Evolutionary conservation across 768 basidiomycete genomes (phyloP), one percentile per base, ranked within the genome.

Genomic region (Lactarius psammicola): DNA sequence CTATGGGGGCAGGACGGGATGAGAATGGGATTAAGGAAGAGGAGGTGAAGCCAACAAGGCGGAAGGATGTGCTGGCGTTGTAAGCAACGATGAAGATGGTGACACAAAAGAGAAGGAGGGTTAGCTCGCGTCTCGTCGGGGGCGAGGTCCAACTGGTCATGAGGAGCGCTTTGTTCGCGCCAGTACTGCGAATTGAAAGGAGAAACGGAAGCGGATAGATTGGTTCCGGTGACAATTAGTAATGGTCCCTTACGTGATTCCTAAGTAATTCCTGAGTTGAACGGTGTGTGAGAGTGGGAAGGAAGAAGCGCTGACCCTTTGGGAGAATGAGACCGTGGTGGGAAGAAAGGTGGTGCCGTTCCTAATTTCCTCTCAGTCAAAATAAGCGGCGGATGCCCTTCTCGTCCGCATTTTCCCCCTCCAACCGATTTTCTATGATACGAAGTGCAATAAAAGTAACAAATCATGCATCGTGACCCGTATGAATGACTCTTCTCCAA

Each of bases 121-220:
- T 80, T 36, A 89, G 70, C 76, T 95, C 94, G 68, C 92, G 85
- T 69, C 87, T 83, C 56, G 83, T 89, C 13, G 88, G 92, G 59
- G 85, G 84, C 3, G 84, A 80, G 51, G 78, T 75, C 88, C 89
- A 90, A 63, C 79, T n/a, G 30, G 33, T 33, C 68, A 69, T 70
- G 38, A 8, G 13, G 38, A 26, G 51, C 33, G 65, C 38, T 63
- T 30, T 54, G 60, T 54, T 54, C 36, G 46, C 31, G 5, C 23
- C 15, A 20, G 28, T 13, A 7, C 13, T 53, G 38, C 36, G 36
- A 38, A 18, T 18, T 40, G 40, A 20, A n/a, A 38, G 28, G 31
- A 36, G 28, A 31, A 30, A 31, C 40, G 55, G 34, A 31, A 17
- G 23, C 44, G 20, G 56, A 63, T 11, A 23, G 44, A 46, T 46